Percentiles rank a stretch among this genome's conserved stretches.
These are phyloP conservation scores for Ceratorhiza oryzae-sativae DNA, from an alignment of 1,284 basidiomycete species.

Conservation along the genomic window DNA sequence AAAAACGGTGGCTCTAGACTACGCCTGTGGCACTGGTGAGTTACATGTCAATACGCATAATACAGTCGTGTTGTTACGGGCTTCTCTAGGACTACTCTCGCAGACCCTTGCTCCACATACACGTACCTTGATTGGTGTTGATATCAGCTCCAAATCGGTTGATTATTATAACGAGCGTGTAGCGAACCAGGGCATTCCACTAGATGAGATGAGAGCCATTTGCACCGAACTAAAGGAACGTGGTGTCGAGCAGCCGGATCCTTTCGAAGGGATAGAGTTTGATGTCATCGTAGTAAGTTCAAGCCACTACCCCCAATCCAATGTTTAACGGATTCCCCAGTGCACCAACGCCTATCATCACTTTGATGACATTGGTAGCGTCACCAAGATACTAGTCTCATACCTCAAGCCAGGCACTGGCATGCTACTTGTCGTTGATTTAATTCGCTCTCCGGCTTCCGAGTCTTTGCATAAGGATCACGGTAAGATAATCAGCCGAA, in stretches of 20 bases:
- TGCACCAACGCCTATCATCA: slow-evolving; percentile 76
- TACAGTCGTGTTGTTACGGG: neutral
- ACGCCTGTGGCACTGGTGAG: slow-evolving; percentile 72
- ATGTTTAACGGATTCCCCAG: slow-evolving; percentile 50
- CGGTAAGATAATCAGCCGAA: slow-evolving; percentile 45
- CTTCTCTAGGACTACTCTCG: slow-evolving; percentile 61
- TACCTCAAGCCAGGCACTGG: slow-evolving; percentile 67
- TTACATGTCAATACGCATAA: neutral
- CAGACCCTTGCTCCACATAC: slow-evolving; percentile 61
- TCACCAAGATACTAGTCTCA: slow-evolving; percentile 60
- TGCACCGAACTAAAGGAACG: slow-evolving; percentile 55
- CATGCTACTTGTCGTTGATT: slow-evolving; percentile 64
- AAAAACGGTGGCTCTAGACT: slow-evolving; percentile 67
- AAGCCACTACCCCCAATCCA: too few species aligned
- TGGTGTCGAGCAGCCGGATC: slow-evolving; percentile 48
- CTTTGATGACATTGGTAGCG: slow-evolving; percentile 59
- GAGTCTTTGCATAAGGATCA: slow-evolving; percentile 44
- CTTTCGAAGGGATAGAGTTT: slow-evolving; percentile 62
- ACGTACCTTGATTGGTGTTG: slow-evolving; percentile 69
- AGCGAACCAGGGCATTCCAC: slow-evolving; percentile 62
- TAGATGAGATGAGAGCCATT: slow-evolving; percentile 50
- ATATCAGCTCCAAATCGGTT: slow-evolving; percentile 72
- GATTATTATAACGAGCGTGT: slow-evolving; percentile 66
- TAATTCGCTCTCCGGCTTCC: slow-evolving; percentile 48
- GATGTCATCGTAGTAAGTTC: slow-evolving; percentile 65